Evolutionary conservation across 768 basidiomycete genomes (phyloP), one percentile per base, ranked within the genome.

Genomic region (Rhizopogon sp.): DNA sequence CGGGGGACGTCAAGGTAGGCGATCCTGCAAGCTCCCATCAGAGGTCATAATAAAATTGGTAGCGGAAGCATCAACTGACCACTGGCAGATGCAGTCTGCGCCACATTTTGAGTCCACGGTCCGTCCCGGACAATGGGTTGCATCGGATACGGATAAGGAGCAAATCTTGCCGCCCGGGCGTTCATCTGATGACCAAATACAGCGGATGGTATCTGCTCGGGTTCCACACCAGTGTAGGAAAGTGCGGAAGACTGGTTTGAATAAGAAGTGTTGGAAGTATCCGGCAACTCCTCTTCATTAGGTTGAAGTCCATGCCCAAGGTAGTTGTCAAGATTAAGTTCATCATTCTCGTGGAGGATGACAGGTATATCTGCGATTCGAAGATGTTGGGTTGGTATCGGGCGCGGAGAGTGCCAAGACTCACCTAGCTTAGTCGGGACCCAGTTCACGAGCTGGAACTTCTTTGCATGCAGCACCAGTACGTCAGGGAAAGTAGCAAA

Each of bases 371-470:
- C 96, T 94, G 60, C 16, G 6, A 55, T 22, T 25, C 3, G 2
- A 17, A n/a, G 28, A 17, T 22, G 31, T 64, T 8, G 55, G 29
- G 14, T 45, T 39, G 10, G 20, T 41, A 45, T 49, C 1, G 51
- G 16, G 1, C 43, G 3, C 11, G n/a, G 25, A 2, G 6, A 40
- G 3, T n/a, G 37, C 25, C 6, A 42, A 29, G 6, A 66, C 83
- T 16, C 58, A 93, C 93, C 92, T 29, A 98, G 77, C 71, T 99
- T 99, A 3, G 87, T 80, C 0, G 96, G 97, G 1, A 99, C 92
- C 97, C 97, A 98, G 61, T 93, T 93, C 41, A 93, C 87, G 3
- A 96, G 80, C 69, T 94, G 90, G 75, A 97, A 98, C 63, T 96
- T 96, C 66, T 90, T 91, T 42, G 93, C 87, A 59, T 97, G 95